These are phyloP conservation scores for Trichosanthes truncata DNA, from an alignment of 306 rosid genomes.

Conservation along the genomic window DNA sequence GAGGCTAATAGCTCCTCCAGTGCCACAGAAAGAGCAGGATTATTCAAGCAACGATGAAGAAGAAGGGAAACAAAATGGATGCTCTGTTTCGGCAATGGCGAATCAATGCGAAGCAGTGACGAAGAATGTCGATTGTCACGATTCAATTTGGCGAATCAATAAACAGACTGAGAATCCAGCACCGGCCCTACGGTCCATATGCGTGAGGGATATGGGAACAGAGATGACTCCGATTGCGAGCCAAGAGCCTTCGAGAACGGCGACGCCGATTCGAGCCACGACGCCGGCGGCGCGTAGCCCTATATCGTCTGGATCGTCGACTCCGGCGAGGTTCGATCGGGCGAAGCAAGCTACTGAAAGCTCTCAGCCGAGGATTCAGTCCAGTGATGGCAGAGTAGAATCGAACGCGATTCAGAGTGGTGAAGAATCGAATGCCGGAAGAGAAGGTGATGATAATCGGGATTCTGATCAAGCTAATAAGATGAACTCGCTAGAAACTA, in stretches of 20 bases:
- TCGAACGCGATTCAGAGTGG: slow-evolving; percentile 8
- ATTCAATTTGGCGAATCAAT: slow-evolving; percentile 53
- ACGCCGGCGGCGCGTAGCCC: slow-evolving; percentile 69
- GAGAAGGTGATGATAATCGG: slow-evolving; percentile 19
- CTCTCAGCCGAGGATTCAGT: slow-evolving; percentile 11
- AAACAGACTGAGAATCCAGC: slow-evolving; percentile 29
- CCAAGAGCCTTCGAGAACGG: slow-evolving; percentile 86
- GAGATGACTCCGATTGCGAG: slow-evolving; percentile 96
- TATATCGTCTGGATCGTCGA: slow-evolving; percentile 57
- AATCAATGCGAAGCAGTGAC: slow-evolving; percentile 40
- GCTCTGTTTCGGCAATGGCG: slow-evolving; percentile 6
- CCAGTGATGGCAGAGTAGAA: slow-evolving; percentile 18
- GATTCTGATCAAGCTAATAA: slow-evolving; percentile 34
- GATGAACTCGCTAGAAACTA: slow-evolving; percentile 49
- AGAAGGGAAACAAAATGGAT: slow-evolving; percentile 15
- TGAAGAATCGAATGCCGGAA: slow-evolving; percentile 35
- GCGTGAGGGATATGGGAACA: slow-evolving; percentile 92
- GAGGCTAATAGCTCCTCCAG: slow-evolving; percentile 80
- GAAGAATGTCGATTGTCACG: slow-evolving; percentile 64
- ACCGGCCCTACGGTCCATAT: slow-evolving; percentile 43
- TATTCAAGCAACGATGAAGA: slow-evolving; percentile 38
- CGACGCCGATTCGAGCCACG: slow-evolving; percentile 75
- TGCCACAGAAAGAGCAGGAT: slow-evolving; percentile 74
- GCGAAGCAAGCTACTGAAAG: slow-evolving; percentile 31
- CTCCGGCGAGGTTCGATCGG: slow-evolving; percentile 48